Base-by-base conservation (phyloP, 257 asterid genomes). In the Solanum piurae region DNA sequence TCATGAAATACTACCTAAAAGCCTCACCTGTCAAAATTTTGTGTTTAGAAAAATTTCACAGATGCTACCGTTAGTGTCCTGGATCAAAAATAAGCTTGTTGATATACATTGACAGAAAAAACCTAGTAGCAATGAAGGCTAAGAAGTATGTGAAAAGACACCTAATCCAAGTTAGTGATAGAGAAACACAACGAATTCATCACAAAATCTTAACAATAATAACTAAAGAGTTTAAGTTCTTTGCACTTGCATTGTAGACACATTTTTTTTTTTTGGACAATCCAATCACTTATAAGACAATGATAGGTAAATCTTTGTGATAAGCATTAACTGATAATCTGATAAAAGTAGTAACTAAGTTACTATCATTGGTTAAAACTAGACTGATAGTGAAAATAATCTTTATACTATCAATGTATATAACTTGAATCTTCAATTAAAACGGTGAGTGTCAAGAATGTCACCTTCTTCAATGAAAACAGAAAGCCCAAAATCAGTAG, bases 401-500 rank as follows among this genome's bases (percentile, higher is more conserved):
- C 12, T 40, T 34, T 77, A 6, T 20, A 66, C 64, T 20, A 13
- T 31, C 27, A 55, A 33, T 12, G 36, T 20, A 60, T 74, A 87
- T 44, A 49, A 82, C 36, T 73, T n/a, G 74, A 64, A 77, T 13
- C 34, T 6, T 12, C 72, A 27, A 29, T 29, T 5, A 27, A 36
- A 86, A 77, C 55, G 2, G 16, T 13, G 25, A 69, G 20, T 75
- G 84, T 29, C 75, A 85, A 86, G 74, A 85, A 89, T 86, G 20
- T 68, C 42, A 94, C 98, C 98, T 93, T 95, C 96, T 87, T 95
- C 98, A 68, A 95, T 94, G 90, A 94, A 95, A 37, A 95, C 98
- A 83, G 97, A 94, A 87, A 95, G 98, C 80, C 98, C 98, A 85
- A 95, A 95, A 91, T 94, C 98, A 52, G 98, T 95, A 1, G 98